These are phyloP conservation scores for Tricladium varicosporioides DNA, from an alignment of 2,329 filamentous ascomycete species.

Conservation along the genomic window DNA sequence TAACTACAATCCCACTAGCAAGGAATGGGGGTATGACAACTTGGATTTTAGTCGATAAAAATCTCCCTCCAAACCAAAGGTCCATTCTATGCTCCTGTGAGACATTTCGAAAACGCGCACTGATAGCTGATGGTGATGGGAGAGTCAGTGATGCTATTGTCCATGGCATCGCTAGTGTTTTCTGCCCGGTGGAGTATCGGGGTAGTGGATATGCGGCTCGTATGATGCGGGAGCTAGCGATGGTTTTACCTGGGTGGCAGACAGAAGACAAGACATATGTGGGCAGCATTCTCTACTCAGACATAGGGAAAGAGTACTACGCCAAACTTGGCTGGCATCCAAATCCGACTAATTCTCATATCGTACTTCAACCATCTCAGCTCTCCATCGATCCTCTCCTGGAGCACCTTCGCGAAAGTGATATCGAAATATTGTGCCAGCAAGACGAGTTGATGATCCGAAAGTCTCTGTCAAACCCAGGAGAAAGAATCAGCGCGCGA, in stretches of 20 bases:
- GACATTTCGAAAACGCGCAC: slow-evolving; percentile 55
- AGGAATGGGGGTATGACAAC: slow-evolving; percentile 54
- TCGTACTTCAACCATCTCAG: slow-evolving; percentile 53
- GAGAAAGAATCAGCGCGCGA: slow-evolving; percentile 30
- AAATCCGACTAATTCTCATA: slow-evolving; percentile 65
- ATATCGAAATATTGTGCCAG: slow-evolving; percentile 59
- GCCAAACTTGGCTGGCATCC: slow-evolving; percentile 71
- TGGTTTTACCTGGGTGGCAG: slow-evolving; percentile 48
- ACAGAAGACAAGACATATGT: slow-evolving; percentile 37
- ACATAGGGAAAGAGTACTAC: slow-evolving; percentile 82
- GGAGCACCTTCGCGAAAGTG: slow-evolving; percentile 52
- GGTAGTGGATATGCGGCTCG: slow-evolving; percentile 71
- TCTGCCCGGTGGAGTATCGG: slow-evolving; percentile 62
- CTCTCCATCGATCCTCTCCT: slow-evolving; percentile 22
- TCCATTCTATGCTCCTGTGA: slow-evolving; percentile 64
- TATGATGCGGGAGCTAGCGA: slow-evolving; percentile 67
- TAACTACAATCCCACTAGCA: slow-evolving; percentile 52
- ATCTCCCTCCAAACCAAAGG: slow-evolving; percentile 38
- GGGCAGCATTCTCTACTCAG: slow-evolving; percentile 76
- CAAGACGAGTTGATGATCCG: slow-evolving; percentile 57
- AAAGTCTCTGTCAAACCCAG: slow-evolving; percentile 39
- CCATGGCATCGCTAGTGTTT: slow-evolving; percentile 77
- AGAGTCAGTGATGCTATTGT: slow-evolving; percentile 53
- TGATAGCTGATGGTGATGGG: slow-evolving; percentile 40
- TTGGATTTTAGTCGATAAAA: slow-evolving; percentile 59